These are phyloP conservation scores for Achaetomium macrosporum DNA, from an alignment of 2,329 filamentous ascomycete species.

Conservation along the genomic window DNA sequence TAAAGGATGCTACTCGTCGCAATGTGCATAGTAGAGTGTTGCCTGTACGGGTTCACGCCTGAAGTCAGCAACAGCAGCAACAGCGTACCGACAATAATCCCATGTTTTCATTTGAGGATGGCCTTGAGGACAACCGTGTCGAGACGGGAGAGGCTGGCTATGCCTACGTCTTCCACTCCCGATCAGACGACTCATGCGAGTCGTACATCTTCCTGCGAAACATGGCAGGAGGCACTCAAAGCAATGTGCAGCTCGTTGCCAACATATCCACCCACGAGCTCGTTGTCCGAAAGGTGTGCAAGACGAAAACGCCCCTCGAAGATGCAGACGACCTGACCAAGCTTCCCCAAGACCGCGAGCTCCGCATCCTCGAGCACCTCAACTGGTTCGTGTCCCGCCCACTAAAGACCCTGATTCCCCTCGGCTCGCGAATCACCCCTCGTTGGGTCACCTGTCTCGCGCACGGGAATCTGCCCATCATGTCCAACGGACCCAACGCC, in stretches of 20 bases:
- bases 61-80: too few relatives aligned
- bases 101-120: constrained; percentile 4
- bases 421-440: not conserved
- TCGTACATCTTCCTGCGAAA: constrained; percentile 6
- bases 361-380: constrained; percentile 2
- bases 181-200: not conserved
- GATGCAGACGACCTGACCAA: not conserved
- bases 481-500: not conserved
- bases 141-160: not conserved
- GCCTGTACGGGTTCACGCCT: too few relatives aligned
- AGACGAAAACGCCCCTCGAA: not conserved
- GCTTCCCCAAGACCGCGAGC: not conserved
- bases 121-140: not conserved
- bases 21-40: too few relatives aligned
- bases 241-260: constrained; percentile 9
- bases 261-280: constrained; percentile 6
- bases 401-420: not conserved
- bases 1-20: too few relatives aligned
- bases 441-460: constrained; percentile 6
- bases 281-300: constrained; percentile 11
- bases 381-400: not conserved
- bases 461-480: not conserved
- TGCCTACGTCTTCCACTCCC: constrained; percentile 1
- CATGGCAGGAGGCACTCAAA: not conserved
- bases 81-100: not conserved